Base-by-base conservation (phyloP, 2,329 filamentous ascomycete genomes). In the Myriosclerotinia scirpicola region DNA sequence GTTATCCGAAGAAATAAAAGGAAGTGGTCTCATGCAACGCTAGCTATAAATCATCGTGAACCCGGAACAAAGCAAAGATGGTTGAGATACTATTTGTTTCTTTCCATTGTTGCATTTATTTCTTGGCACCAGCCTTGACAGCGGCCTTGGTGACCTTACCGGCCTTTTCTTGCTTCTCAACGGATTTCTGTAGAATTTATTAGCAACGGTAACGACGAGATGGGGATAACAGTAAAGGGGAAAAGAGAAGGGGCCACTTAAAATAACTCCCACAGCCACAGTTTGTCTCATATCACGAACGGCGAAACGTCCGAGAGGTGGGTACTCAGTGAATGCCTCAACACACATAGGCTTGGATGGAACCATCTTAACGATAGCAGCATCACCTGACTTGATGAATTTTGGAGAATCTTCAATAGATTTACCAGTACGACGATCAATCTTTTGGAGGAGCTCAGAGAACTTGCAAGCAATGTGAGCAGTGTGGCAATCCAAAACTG, bases 401-500 rank as follows among this genome's bases (percentile, higher is more conserved):
- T 99, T 99, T 85, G 95, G 95, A 79, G 80, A 81, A 81, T 85
- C 80, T 85, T 99, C 95, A 79, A 92, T 88, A 75, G 93, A 91
- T 90, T 99, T 99, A 83, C 95, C 95, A 81, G 95, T 97, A 92
- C 95, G 95, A 85, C 95, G 93, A 83, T 99, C 95, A 79, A 99
- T 99, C 94, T 99, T 99, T 92, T 98, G 92, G 75, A 94, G 87
- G 79, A 99, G 90, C 91, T 98, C 95, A 78, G 92, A 83, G 89
- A 99, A 99, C 92, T 98, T 98, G 95, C 95, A 99, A 79, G 95
- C 95, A 89, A 99, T 99, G 90, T 99, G 95, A 84, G 95, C 95
- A 80, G 95, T 99, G 91, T 99, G 95, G 92, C 95, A 99, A 82
- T 99, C 95, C 73, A 99, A 90, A 78, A 99, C 95, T 81, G 95